These are phyloP conservation scores for Diplotaxis tenuifolia DNA, from an alignment of 345 rosid species.

Conservation along the genomic window DNA sequence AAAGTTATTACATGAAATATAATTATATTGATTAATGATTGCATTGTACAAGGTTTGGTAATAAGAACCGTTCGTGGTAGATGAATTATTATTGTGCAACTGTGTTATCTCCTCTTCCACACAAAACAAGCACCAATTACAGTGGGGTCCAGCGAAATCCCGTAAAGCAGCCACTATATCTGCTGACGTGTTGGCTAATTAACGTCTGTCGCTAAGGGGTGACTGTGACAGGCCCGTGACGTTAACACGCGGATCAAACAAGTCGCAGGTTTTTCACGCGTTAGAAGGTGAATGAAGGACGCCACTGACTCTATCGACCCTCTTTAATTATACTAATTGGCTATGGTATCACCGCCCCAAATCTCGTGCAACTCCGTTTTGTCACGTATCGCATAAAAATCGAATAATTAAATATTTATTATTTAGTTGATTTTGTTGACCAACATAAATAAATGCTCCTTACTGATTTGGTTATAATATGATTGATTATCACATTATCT, in stretches of 20 bases:
- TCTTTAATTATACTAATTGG: constrained; percentile 15
- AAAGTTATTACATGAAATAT: background rate
- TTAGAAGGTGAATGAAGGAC: constrained; percentile 16
- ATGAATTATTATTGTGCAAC: background rate
- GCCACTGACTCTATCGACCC: background rate
- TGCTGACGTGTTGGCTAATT: constrained; percentile 29
- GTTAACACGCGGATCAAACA: constrained; percentile 1
- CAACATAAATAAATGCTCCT: constrained; percentile 10
- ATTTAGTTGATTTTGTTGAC: constrained; percentile 26
- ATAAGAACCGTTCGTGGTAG: constrained; percentile 3
- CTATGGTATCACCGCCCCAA: constrained; percentile 23
- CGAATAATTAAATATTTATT: background rate
- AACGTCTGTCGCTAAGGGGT: constrained; percentile 6
- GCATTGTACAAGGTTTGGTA: background rate
- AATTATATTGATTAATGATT: background rate
- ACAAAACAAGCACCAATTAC: constrained; percentile 22
- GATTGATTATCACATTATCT: too few relatives aligned
- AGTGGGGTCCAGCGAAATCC: constrained; percentile 22
- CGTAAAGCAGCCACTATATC: constrained; percentile 25
- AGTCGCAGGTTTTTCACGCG: constrained; percentile 33
- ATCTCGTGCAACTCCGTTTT: constrained; percentile 30
- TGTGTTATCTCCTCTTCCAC: constrained; percentile 5
- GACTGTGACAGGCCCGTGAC: constrained; percentile 13
- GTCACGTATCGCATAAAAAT: constrained; percentile 25
- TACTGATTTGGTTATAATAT: background rate